A percentile compares a stretch with the other conserved stretches of the same genome.
Conservation (phyloP, 768 basidiomycete species). For the Agaricus blazei region DNA sequence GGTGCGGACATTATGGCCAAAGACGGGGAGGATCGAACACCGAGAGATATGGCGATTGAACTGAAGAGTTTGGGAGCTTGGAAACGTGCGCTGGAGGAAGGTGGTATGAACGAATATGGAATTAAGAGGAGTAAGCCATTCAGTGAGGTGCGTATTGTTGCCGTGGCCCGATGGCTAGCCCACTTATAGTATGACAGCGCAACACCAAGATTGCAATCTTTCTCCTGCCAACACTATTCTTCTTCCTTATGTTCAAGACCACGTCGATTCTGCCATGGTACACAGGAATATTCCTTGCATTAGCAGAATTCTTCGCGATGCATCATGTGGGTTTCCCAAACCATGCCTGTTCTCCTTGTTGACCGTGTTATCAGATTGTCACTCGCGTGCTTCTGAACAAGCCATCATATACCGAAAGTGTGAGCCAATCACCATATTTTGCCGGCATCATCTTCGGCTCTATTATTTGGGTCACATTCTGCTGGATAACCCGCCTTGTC, state of each 20-base stretch:
- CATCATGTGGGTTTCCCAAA: slow-evolving; percentile 69
- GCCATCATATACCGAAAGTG: slow-evolving; percentile 73
- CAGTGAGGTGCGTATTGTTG: slow-evolving; percentile 47
- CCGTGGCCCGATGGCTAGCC: neutral
- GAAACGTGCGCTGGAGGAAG: slow-evolving; percentile 85
- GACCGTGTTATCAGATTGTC: slow-evolving; percentile 49
- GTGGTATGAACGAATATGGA: slow-evolving; percentile 77
- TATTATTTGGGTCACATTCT: slow-evolving; percentile 81
- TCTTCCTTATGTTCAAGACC: slow-evolving; percentile 82
- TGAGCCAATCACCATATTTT: slow-evolving; percentile 89
- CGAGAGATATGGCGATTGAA: slow-evolving; percentile 92
- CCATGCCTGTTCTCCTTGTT: slow-evolving; percentile 5
- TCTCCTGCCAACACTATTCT: slow-evolving; percentile 67
- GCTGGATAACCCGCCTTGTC: slow-evolving; percentile 77
- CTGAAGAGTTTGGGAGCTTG: slow-evolving; percentile 88
- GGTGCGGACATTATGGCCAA: slow-evolving; percentile 79
- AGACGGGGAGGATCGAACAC: slow-evolving; percentile 81
- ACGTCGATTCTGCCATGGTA: slow-evolving; percentile 86
- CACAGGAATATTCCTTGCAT: slow-evolving; percentile 74
- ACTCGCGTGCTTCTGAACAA: slow-evolving; percentile 84
- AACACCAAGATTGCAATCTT: slow-evolving; percentile 83
- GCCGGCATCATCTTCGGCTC: slow-evolving; percentile 84
- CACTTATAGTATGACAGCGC: slow-evolving; percentile 36
- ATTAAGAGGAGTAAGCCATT: slow-evolving; percentile 60
- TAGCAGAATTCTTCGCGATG: slow-evolving; percentile 88